Evolutionary conservation across 2,329 filamentous ascomycete species (phyloP).

Genomic region (Aspergillus sp.): DNA sequence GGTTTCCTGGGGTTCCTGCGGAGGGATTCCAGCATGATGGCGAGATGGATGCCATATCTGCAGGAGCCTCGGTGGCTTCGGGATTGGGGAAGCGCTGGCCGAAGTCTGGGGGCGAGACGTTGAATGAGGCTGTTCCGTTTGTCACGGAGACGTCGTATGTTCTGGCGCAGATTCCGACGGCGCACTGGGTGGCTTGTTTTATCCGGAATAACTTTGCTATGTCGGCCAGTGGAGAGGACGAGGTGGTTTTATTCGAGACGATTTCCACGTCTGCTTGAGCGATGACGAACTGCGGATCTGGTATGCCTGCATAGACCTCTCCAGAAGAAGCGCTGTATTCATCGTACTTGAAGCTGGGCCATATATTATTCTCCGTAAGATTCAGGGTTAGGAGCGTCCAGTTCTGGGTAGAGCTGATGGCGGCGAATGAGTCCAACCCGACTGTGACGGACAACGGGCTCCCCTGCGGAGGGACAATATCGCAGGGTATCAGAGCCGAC

Average conservation of each 20-base stretch:
- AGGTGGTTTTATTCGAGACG: background rate
- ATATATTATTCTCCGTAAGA: background rate
- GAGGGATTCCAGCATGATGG: background rate
- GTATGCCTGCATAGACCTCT: background rate
- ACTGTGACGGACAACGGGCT: too few relatives aligned
- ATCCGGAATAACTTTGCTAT: background rate
- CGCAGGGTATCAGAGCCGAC: background rate
- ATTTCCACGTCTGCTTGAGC: background rate
- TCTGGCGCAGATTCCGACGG: background rate
- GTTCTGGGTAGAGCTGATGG: too few relatives aligned
- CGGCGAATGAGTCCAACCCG: too few relatives aligned
- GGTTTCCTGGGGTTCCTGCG: too few relatives aligned
- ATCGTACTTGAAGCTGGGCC: background rate
- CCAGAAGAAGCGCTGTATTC: background rate
- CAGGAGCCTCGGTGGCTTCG: too few relatives aligned
- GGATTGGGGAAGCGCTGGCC: background rate
- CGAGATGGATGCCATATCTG: too few relatives aligned
- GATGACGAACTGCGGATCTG: background rate
- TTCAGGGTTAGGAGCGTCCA: too few relatives aligned
- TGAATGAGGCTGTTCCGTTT: background rate
- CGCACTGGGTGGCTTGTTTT: background rate
- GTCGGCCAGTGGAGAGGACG: background rate
- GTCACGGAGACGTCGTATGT: background rate
- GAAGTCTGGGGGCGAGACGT: background rate
- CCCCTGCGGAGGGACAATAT: too few relatives aligned